phyloP scores from a whole-genome alignment of 208 protist genomes.

The Trypanosoma brucei region DNA sequence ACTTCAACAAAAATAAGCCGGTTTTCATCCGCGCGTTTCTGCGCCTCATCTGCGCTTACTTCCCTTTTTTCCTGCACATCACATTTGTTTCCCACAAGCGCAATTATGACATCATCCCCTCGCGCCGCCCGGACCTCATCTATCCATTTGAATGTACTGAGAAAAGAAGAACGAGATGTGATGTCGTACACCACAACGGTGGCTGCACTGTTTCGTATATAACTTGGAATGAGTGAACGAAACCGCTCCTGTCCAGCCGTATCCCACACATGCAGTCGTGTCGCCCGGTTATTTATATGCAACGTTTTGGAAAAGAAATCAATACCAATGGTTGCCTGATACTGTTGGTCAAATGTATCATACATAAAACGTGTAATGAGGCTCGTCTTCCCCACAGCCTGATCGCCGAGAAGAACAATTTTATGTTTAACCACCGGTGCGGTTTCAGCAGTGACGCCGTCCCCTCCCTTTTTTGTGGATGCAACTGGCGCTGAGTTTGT shows the following conservation, averaged over 20 bases:
- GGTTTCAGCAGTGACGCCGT: neutral
- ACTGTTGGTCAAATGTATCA: slow-evolving; percentile 94
- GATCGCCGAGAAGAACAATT: slow-evolving; percentile 96
- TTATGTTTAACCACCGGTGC: slow-evolving; percentile 92
- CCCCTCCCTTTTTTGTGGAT: neutral
- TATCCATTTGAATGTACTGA: slow-evolving; percentile 94
- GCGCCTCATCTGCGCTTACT: slow-evolving; percentile 89
- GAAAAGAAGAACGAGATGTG: slow-evolving; percentile 91
- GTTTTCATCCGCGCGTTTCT: slow-evolving; percentile 89
- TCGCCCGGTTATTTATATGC: slow-evolving; percentile 65
- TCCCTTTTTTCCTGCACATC: slow-evolving; percentile 71
- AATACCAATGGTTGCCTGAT: slow-evolving; percentile 98
- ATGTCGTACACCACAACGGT: slow-evolving; percentile 98
- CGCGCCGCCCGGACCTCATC: slow-evolving; percentile 96
- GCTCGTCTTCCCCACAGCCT: slow-evolving; percentile 96
- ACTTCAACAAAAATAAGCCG: slow-evolving; percentile 95
- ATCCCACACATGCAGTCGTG: slow-evolving; percentile 93
- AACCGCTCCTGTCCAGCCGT: slow-evolving; percentile 92
- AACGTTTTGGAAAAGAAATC: slow-evolving; percentile 99
- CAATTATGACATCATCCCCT: slow-evolving; percentile 93
- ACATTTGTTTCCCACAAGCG: slow-evolving; percentile 97
- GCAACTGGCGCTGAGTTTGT: neutral
- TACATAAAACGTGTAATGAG: slow-evolving; percentile 99
- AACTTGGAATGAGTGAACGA: slow-evolving; percentile 91
- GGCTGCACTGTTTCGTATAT: slow-evolving; percentile 95